Evolutionary conservation across 2,329 filamentous ascomycete species (phyloP).

Genomic region (Colletotrichum shisoi): DNA sequence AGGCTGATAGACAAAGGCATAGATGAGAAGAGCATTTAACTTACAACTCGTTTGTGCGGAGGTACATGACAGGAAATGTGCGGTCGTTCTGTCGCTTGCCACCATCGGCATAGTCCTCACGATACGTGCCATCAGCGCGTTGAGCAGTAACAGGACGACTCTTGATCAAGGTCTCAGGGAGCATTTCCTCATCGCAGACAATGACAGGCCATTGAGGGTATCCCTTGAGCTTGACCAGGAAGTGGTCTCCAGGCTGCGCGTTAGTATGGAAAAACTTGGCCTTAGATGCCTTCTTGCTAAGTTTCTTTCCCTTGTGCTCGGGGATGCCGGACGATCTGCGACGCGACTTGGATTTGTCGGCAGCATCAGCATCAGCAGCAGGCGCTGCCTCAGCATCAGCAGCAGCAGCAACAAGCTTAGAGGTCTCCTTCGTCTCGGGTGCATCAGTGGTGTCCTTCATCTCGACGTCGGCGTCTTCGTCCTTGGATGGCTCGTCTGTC

Average conservation of each 20-base stretch:
- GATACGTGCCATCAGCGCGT: slow-evolving; percentile 83
- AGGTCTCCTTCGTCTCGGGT: slow-evolving; percentile 46
- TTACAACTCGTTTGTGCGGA: slow-evolving; percentile 96
- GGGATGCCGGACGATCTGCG: slow-evolving; percentile 78
- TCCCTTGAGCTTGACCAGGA: slow-evolving; percentile 91
- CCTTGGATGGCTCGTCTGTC: slow-evolving; percentile 46
- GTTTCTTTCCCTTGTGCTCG: slow-evolving; percentile 76
- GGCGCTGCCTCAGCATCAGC: slow-evolving; percentile 41
- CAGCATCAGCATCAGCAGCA: slow-evolving; percentile 43
- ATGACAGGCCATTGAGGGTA: slow-evolving; percentile 95
- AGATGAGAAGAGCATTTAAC: slow-evolving; percentile 51
- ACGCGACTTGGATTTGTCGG: slow-evolving; percentile 58
- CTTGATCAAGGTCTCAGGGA: slow-evolving; percentile 78
- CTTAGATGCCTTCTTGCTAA: slow-evolving; percentile 85
- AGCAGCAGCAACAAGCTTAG: slow-evolving; percentile 43
- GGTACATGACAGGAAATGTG: slow-evolving; percentile 93
- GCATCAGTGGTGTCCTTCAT: slow-evolving; percentile 75
- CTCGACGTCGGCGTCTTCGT: slow-evolving; percentile 62
- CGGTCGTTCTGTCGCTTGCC: slow-evolving; percentile 86
- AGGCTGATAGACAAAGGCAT: neutral
- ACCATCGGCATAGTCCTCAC: slow-evolving; percentile 85
- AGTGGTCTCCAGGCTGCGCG: slow-evolving; percentile 89
- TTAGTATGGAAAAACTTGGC: slow-evolving; percentile 75
- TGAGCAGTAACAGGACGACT: slow-evolving; percentile 84
- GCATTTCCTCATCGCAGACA: slow-evolving; percentile 92